Evolutionary conservation across 805 yeast species (phyloP), one percentile per base, ranked within the genome.

Genomic region (Clavispora santaluciae): DNA sequence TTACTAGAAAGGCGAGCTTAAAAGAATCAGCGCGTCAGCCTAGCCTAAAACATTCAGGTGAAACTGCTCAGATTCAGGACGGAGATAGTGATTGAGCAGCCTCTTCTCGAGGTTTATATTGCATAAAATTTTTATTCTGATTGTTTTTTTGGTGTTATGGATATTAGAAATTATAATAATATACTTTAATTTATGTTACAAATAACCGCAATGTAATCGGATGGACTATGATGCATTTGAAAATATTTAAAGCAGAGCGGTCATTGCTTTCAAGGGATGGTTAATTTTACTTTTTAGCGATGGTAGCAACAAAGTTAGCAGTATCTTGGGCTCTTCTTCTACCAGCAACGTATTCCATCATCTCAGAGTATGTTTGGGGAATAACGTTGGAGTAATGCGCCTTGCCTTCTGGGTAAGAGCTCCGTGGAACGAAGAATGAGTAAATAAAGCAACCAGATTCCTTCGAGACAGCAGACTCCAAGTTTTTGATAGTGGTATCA

Each of bases 261-360:
- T 2, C n/a, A 11, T 7, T 12, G 13, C 5, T 24, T 15, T 6
- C 9, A 28, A 4, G n/a, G 5, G 13, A 15, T 2, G 15, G 16
- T 11, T 15, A 7, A 4, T 10, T 8, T 28, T 28, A 28, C 20
- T 28, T 28, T 16, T 16, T 28, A 8, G 31, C 6, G 31, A 68
- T 60, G 9, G 65, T 59, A 22, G 55, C 64, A 8, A 69, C 86
- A 58, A 78, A 84, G 36, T 72, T 68, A 22, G 93, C 90, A 16
- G 95, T 86, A 38, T 83, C 95, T 42, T 72, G 73, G 4, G 95
- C 95, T 63, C 95, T 80, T 69, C 97, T 83, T 65, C 95, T 79
- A 21, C 95, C 97, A 55, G 85, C 90, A 13, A 90, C 75, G 57
- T 84, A 90, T 51, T 80, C 84, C 81, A 90, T 88, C 95, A 89